Conservation (phyloP, 2,329 filamentous ascomycete genomes). For the Alternaria sp. region DNA sequence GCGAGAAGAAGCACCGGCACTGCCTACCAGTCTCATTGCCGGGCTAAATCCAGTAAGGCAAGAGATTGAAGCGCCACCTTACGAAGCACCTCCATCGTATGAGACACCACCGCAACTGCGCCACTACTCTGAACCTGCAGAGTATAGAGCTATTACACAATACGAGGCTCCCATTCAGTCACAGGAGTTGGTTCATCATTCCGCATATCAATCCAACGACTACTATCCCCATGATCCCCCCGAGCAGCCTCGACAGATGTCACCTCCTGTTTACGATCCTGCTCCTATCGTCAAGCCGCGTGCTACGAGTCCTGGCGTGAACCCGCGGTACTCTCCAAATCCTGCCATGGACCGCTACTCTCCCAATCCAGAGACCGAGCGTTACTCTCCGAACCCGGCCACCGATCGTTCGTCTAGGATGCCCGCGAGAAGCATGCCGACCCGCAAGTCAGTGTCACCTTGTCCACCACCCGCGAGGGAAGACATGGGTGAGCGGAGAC, state of each 20-base stretch:
- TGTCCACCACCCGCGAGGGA: slow-evolving; percentile 62
- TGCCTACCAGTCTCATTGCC: slow-evolving; percentile 44
- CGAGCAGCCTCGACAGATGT: slow-evolving; percentile 47
- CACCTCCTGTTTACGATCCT: slow-evolving; percentile 50
- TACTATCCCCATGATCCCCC: slow-evolving; percentile 57
- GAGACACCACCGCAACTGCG: slow-evolving; percentile 38
- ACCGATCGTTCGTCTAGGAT: slow-evolving; percentile 50
- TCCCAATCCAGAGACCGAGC: slow-evolving; percentile 21
- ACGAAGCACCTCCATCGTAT: slow-evolving; percentile 34
- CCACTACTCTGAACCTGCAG: slow-evolving; percentile 47
- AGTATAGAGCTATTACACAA: slow-evolving; percentile 45
- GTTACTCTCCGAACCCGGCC: slow-evolving; percentile 36
- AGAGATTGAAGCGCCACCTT: slow-evolving; percentile 32
- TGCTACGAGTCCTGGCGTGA: slow-evolving; percentile 55
- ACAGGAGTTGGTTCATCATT: slow-evolving; percentile 42
- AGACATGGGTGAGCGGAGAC: slow-evolving; percentile 55
- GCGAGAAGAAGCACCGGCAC: slow-evolving; percentile 38
- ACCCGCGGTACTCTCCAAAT: slow-evolving; percentile 29
- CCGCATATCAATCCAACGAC: slow-evolving; percentile 38
- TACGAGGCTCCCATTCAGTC: slow-evolving; percentile 44
- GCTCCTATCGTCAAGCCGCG: slow-evolving; percentile 56
- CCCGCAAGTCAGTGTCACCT: slow-evolving; percentile 78
- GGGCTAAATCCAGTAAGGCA: slow-evolving; percentile 41
- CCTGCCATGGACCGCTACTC: slow-evolving; percentile 23
- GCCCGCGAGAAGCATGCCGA: slow-evolving; percentile 59